Evolutionary conservation across 139 green algal genomes (phyloP).

Genomic region (Gonium pectorale): DNA sequence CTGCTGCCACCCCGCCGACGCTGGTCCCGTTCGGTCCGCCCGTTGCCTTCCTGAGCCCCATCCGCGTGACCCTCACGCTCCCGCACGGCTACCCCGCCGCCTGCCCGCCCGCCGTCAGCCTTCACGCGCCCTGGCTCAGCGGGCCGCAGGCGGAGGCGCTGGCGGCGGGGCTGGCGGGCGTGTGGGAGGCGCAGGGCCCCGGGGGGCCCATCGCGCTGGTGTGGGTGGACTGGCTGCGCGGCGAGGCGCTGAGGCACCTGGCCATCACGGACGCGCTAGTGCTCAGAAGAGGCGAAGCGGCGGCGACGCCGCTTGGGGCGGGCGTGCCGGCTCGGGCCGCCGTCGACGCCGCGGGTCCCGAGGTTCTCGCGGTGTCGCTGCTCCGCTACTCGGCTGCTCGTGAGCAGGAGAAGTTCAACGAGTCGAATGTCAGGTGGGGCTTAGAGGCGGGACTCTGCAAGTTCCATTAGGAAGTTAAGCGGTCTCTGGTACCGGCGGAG

Average conservation of each 20-base stretch:
- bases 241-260: conserved; percentile 49
- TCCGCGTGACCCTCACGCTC: conserved; percentile 61
- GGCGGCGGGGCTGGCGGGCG: conserved; percentile 32
- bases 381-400: conserved; percentile 2
- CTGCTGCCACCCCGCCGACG: too few relatives aligned
- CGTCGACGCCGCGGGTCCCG: background rate
- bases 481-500: too few relatives aligned
- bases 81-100: conserved; percentile 53
- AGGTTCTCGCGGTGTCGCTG: conserved; percentile 6
- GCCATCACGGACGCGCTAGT: conserved; percentile 41
- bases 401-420: conserved; percentile 19
- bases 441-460: too few relatives aligned
- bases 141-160: conserved; percentile 16
- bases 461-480: too few relatives aligned
- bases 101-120: conserved; percentile 8
- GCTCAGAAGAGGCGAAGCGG: background rate
- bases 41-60: conserved; percentile 55
- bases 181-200: conserved; percentile 59
- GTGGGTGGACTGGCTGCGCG: conserved; percentile 74
- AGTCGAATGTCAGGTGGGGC: conserved; percentile 17
- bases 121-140: conserved; percentile 61
- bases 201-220: conserved; percentile 57
- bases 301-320: background rate
- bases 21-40: conserved; percentile 23
- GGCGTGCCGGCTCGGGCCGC: conserved; percentile 9